Evolutionary conservation across 2,329 filamentous ascomycete genomes (phyloP), one percentile per base, ranked within the genome.

Genomic region (Colletotrichum spinosum): DNA sequence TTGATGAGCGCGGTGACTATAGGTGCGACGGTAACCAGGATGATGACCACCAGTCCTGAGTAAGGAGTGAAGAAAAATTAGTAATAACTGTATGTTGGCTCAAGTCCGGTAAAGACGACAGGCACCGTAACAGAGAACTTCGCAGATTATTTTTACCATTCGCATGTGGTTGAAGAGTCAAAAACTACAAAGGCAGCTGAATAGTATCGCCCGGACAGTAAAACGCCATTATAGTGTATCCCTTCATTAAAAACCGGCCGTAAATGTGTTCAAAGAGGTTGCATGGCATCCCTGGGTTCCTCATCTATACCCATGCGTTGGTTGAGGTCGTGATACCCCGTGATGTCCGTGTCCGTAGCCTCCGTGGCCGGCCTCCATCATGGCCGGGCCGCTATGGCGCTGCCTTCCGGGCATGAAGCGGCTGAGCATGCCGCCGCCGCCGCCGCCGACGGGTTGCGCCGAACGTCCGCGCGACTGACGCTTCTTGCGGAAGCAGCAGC

Each of bases 401-500:
- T 55, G 52, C 12, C 60, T 39, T 38, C 48, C 48, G 13, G 61
- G 44, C 50, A 60, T 55, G 11, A 66, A 35, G 4, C 51, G 58
- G 6, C 46, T 53, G 41, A 66, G 41, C 63, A 63, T 57, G 39
- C 52, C 53, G 5, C 58, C 48, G 8, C 58, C 52, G 10, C 58
- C 58, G 12, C 58, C 48, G 15, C 59, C 17, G 8, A 53, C 52
- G 13, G 51, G 39, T 6, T 60, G 50, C 12, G 38, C 37, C 25
- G 44, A 34, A 12, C 51, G 58, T n/a, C 58, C 51, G 12, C 52
- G 52, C 41, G 51, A 37, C 38, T 63, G 60, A 8, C 59, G 63
- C 17, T 57, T 65, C 42, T 65, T 68, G 39, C 67, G 57, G 53
- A 68, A 68, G 37, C 65, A 68, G 13, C 67, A 68, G 41, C 60